Conservation (phyloP, 176 grass and related monocot species). For the Raddia distichophylla region DNA sequence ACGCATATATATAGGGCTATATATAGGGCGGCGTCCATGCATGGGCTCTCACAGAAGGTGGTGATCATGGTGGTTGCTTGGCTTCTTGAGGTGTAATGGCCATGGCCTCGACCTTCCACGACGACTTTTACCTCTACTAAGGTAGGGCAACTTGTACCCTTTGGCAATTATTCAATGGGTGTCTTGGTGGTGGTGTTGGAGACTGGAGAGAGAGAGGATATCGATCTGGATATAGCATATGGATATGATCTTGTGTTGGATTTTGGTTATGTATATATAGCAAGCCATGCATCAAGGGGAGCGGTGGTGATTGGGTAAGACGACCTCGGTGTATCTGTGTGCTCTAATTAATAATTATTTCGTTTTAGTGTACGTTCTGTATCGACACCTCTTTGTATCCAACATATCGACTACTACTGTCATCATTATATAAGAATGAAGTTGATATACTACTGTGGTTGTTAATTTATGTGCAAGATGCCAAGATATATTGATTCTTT, state of each 20-base stretch:
- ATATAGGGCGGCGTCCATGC: neutral
- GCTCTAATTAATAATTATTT: slow-evolving; percentile 11
- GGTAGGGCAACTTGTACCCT: slow-evolving; percentile 89
- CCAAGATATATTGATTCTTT: neutral
- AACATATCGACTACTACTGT: neutral
- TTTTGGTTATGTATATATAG: slow-evolving; percentile 2
- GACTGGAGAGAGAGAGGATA: neutral
- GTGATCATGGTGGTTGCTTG: slow-evolving; percentile 18
- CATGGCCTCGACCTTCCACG: neutral
- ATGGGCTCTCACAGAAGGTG: no score
- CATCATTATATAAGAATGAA: neutral
- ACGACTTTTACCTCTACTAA: slow-evolving; percentile 43
- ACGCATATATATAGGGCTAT: neutral
- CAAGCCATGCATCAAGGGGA: neutral
- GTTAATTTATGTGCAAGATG: neutral
- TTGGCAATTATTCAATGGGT: slow-evolving; percentile 59
- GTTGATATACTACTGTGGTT: neutral
- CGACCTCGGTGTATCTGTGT: neutral
- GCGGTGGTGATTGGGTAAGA: neutral
- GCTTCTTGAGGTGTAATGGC: slow-evolving; percentile 25
- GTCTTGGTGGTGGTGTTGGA: neutral
- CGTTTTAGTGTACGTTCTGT: neutral
- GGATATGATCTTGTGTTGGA: neutral
- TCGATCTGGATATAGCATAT: neutral
- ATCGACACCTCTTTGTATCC: neutral